These are phyloP conservation scores for Floccularia luteovirens DNA, from an alignment of 768 basidiomycete genomes.

Conservation along the genomic window DNA sequence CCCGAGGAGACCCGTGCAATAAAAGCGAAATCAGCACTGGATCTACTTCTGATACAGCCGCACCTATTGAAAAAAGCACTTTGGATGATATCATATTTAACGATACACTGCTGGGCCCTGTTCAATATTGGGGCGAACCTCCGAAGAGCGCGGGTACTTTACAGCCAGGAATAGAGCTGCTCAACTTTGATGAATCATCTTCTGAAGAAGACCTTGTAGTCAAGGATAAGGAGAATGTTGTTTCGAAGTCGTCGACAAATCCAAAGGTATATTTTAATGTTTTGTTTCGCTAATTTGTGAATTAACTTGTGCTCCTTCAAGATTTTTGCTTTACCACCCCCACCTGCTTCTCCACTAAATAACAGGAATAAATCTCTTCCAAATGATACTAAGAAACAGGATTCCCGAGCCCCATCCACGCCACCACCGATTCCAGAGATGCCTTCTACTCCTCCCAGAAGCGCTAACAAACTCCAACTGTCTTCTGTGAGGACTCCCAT, in stretches of 20 bases:
- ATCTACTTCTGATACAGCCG: conserved; percentile 5
- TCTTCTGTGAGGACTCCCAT: conserved; percentile 62
- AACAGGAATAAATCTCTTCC: conserved; percentile 18
- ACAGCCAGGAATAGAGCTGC: conserved; percentile 32
- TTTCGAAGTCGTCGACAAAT: conserved; percentile 15
- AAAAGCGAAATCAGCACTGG: neutral
- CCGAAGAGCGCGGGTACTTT: conserved; percentile 18
- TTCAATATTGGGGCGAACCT: conserved; percentile 34
- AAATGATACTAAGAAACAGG: neutral
- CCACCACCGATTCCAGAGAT: conserved; percentile 13
- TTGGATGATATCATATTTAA: conserved; percentile 27
- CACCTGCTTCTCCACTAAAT: conserved; percentile 38
- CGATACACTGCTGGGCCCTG: conserved; percentile 29
- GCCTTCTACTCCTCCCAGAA: conserved; percentile 31
- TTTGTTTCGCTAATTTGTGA: conserved; percentile 4
- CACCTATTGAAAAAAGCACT: conserved; percentile 11
- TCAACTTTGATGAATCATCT: conserved; percentile 18
- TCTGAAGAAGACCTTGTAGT: conserved; percentile 21
- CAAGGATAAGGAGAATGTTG: conserved; percentile 19
- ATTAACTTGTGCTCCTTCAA: conserved; percentile 15
- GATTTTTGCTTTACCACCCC: conserved; percentile 30
- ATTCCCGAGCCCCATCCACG: conserved; percentile 8
- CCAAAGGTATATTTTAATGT: conserved; percentile 14
- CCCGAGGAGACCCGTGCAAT: neutral
- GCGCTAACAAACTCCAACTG: conserved; percentile 25